Evolutionary conservation across 1,139 yeast species (phyloP), one percentile per base, ranked within the genome.

Genomic region (Yamadazyma friedrichii): DNA sequence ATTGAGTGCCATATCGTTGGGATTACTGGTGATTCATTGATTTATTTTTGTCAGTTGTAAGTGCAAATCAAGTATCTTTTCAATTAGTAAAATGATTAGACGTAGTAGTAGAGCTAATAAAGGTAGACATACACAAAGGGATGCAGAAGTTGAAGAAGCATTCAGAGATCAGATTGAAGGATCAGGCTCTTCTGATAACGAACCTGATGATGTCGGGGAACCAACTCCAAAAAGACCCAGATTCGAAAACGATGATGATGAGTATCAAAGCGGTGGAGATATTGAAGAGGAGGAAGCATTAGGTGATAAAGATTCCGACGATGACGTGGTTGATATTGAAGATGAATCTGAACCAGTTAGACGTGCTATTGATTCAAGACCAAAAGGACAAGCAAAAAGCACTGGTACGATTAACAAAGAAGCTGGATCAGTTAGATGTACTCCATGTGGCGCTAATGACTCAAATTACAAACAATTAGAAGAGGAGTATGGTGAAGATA

Each of bases 391-490:
- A 22, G 15, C 28, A 20, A 33, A 20, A 9, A 33, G 6, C 3
- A 25, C 35, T 15, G 20, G 9, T 4, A 9, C 15, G 11, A 15
- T 9, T 10, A 12, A 9, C 4, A 31, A 12, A 4, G 15, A 15
- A 16, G 40, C 32, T 6, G 32, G 32, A 2, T 22, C 33, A n/a
- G 85, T 84, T 5, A 65, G 80, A 29, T 87, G 95, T 58, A 56
- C 69, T 1, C 81, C 79, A 0, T 83, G 89, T 60, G 84, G 83
- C 3, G 67, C 85, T 4, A 77, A 74, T n/a, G 82, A 84, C 51
- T 78, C 72, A 11, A 82, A 79, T 46, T 82, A 77, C 51, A 68
- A 80, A 47, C 85, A 74, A 42, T 82, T 73, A 1, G 76, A 73
- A 5, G 89, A 83, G 46, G 68, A 70, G 15, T 71, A 75, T 16